phyloP scores from a whole-genome alignment of 345 rosid species.

The Citrus medica region DNA sequence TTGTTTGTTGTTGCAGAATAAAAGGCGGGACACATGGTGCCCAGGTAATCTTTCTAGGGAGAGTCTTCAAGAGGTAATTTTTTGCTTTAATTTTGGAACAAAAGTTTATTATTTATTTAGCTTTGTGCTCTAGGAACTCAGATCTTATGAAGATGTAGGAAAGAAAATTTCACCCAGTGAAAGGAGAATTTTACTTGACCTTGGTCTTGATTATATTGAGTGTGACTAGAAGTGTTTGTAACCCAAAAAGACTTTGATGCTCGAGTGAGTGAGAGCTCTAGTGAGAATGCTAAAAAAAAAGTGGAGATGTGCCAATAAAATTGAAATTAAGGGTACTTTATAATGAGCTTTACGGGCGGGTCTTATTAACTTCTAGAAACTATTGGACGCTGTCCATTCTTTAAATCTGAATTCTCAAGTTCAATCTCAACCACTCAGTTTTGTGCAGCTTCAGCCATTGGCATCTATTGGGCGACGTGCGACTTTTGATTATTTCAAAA shows the following conservation, averaged over 20 bases:
- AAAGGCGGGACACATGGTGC: conserved; percentile 97
- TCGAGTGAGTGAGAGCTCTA: background rate
- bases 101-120: background rate
- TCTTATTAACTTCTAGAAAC: background rate
- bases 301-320: background rate
- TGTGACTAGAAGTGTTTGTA: background rate
- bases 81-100: background rate
- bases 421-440: background rate
- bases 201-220: background rate
- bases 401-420: background rate
- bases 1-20: conserved; percentile 44
- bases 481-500: background rate
- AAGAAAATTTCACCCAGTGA: background rate
- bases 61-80: conserved; percentile 42
- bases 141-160: background rate
- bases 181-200: background rate
- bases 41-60: conserved; percentile 56
- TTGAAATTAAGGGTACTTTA: background rate
- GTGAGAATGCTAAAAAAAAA: background rate
- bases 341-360: background rate
- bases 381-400: background rate
- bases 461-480: background rate
- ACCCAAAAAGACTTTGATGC: background rate
- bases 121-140: background rate
- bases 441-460: background rate